Evolutionary conservation across 306 rosid genomes (phyloP).

Genomic region (Elaeagnus macrophylla): DNA sequence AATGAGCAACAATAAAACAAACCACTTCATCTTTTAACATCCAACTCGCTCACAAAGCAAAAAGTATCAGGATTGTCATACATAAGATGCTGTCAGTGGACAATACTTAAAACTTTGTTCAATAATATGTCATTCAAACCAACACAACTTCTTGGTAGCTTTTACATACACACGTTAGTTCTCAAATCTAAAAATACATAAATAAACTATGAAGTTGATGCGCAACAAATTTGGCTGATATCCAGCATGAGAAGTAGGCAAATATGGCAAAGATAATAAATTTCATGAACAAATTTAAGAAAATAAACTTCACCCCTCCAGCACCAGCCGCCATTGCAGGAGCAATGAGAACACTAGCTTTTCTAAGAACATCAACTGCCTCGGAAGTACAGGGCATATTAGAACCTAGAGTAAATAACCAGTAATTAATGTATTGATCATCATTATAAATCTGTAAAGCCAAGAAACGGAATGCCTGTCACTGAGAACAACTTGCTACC

Average conservation of each 20-base stretch:
- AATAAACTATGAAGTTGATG: too few relatives aligned
- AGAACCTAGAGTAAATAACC: slow-evolving; percentile 51
- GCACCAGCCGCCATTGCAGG: slow-evolving; percentile 99
- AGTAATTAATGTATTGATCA: neutral
- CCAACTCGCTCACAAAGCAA: too few relatives aligned
- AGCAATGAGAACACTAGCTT: slow-evolving; percentile 81
- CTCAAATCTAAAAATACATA: too few relatives aligned
- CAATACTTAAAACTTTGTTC: too few relatives aligned
- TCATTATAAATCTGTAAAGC: neutral
- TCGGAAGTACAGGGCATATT: slow-evolving; percentile 94
- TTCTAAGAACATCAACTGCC: slow-evolving; percentile 80
- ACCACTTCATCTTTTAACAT: too few relatives aligned
- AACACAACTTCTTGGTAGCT: too few relatives aligned
- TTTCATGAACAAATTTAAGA: slow-evolving; percentile 15
- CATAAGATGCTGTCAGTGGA: too few relatives aligned
- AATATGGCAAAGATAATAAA: neutral
- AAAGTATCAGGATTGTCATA: too few relatives aligned
- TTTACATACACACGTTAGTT: too few relatives aligned
- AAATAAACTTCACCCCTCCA: slow-evolving; percentile 77
- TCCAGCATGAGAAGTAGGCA: too few relatives aligned
- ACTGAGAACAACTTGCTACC: slow-evolving; percentile 36
- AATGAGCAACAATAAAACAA: neutral
- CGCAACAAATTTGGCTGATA: too few relatives aligned
- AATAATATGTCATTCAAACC: too few relatives aligned
- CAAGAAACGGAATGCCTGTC: slow-evolving; percentile 9